Evolutionary conservation across 2,329 filamentous ascomycete species (phyloP), one percentile per base, ranked within the genome.

Genomic region (Myriosclerotinia scirpicola): DNA sequence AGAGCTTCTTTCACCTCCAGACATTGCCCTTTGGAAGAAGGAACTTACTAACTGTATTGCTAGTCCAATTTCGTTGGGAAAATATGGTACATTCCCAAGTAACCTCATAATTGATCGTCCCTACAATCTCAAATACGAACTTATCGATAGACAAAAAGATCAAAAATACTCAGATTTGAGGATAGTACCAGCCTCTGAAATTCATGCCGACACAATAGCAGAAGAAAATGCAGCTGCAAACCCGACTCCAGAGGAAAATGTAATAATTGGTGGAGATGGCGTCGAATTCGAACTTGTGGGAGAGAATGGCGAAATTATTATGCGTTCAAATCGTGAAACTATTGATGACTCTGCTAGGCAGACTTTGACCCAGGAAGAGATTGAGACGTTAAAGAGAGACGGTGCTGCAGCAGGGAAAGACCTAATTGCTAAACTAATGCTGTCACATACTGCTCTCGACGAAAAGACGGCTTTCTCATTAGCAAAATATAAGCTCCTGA

Each of bases 401-500:
- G 90, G 89, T 14, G 87, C 88, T 4, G 89, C 89, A 6, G 91
- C 92, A 0, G 94, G 93, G 15, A 90, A 91, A 76, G 93, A 96
- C 62, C 85, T 99, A 58, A 95, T 99, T 70, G 89, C 91, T n/a
- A 96, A 93, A 79, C 87, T 99, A 36, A 85, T 99, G 78, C 84
- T 93, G 40, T 95, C 93, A 54, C 95, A 99, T 78, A 89, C 91
- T 22, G 91, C 90, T 1, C 84, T 99, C 54, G 93, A 96, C 72
- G 90, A 98, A 80, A 99, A 99, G 83, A 98, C 95, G 0, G 84
- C 88, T 0, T 99, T 96, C 75, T 96, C 93, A 2, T 82, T 97
- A 67, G 93, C 94, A 54, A 99, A 99, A 78, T 99, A 99, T 79
- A 97, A 95, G 75, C 81, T 98, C 22, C 84, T 96, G 55, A 99